A percentile compares a stretch with the other conserved stretches of the same genome.
These are phyloP conservation scores for Xylaria sp. DNA, from an alignment of 2,329 filamentous ascomycete genomes.

Conservation along the genomic window DNA sequence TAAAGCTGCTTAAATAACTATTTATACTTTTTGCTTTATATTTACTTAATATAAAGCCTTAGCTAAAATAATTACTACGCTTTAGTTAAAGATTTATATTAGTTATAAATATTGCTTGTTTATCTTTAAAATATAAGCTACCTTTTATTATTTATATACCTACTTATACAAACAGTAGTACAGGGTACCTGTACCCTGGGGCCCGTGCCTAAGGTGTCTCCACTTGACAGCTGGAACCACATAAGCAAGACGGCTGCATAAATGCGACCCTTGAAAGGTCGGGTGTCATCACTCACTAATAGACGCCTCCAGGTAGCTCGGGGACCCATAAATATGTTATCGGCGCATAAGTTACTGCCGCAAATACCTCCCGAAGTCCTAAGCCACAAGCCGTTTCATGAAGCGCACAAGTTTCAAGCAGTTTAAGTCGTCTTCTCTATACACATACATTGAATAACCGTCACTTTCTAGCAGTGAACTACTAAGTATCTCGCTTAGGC, in stretches of 20 bases:
- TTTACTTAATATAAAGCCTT: no score
- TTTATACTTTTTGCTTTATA: no score
- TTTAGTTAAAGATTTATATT: no score
- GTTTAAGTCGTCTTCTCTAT: neutral
- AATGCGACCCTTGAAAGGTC: neutral
- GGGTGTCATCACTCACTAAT: neutral
- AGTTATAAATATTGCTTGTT: no score
- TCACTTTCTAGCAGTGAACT: neutral
- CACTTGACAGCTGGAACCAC: no score
- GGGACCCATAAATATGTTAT: neutral
- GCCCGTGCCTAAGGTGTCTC: no score
- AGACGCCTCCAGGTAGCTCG: neutral
- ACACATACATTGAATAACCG: neutral
- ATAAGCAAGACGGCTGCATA: constrained; percentile 8
- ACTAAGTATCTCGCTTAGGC: neutral
- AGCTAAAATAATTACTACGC: no score
- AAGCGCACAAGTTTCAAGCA: constrained; percentile 18
- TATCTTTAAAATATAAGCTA: no score
- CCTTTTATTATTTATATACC: no score
- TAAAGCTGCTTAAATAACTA: no score
- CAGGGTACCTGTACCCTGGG: no score
- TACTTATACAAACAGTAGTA: no score
- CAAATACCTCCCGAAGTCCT: neutral
- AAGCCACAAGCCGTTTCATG: constrained; percentile 26
- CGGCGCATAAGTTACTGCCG: constrained; percentile 1